phyloP scores from a whole-genome alignment of 768 basidiomycete species.

The Obba rivulosa region DNA sequence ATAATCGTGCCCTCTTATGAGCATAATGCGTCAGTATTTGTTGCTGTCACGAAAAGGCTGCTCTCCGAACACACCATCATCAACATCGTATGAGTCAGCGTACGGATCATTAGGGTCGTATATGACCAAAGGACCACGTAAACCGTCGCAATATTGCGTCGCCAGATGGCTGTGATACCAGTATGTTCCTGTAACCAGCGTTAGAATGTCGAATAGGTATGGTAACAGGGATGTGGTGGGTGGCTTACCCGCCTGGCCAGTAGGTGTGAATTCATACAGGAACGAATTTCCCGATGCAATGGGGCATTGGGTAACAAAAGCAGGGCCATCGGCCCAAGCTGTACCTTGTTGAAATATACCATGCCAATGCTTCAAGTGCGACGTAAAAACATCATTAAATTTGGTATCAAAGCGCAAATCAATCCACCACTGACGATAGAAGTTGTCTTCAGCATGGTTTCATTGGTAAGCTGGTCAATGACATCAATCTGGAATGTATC shows the following conservation, averaged over 20 bases:
- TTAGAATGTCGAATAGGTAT: background rate
- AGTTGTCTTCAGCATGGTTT: slow-evolving; percentile 15
- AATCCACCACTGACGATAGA: slow-evolving; percentile 14
- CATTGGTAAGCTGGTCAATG: slow-evolving; percentile 12
- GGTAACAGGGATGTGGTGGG: no score
- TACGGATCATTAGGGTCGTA: slow-evolving; percentile 26
- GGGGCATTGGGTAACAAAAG: slow-evolving; percentile 38
- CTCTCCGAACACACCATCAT: slow-evolving; percentile 17
- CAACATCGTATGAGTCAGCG: slow-evolving; percentile 22
- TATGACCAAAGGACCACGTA: slow-evolving; percentile 30
- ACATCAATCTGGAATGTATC: slow-evolving; percentile 18
- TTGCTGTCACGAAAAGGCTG: background rate
- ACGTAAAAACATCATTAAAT: background rate
- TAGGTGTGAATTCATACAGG: slow-evolving; percentile 31
- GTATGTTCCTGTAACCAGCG: slow-evolving; percentile 26
- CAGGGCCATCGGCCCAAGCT: slow-evolving; percentile 39
- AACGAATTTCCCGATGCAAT: slow-evolving; percentile 31
- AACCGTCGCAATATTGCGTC: slow-evolving; percentile 36
- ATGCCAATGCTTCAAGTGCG: slow-evolving; percentile 33
- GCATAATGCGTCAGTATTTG: slow-evolving; percentile 22
- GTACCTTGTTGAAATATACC: slow-evolving; percentile 38
- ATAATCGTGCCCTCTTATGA: slow-evolving; percentile 39
- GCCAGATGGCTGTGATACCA: slow-evolving; percentile 39
- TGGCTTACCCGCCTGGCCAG: slow-evolving; percentile 18
- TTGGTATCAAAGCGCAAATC: background rate